These are phyloP conservation scores for Zygoascus hellenicus DNA, from an alignment of 1,139 yeast species.

Conservation along the genomic window DNA sequence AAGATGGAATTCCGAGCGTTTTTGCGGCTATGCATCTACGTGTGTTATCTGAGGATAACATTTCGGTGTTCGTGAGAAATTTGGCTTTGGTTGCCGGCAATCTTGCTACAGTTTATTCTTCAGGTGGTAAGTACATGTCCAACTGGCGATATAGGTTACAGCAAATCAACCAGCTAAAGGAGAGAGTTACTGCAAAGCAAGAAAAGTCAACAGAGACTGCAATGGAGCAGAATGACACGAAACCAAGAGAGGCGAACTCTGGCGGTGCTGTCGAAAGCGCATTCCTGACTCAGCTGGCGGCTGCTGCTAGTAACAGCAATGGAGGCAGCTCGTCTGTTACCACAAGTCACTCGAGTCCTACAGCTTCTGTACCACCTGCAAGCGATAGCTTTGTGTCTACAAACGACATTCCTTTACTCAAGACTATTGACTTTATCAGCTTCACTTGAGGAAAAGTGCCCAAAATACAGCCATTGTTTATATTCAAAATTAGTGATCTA, in stretches of 20 bases:
- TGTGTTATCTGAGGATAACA: slow-evolving; percentile 52
- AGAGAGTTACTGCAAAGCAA: slow-evolving; percentile 35
- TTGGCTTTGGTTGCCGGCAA: slow-evolving; percentile 61
- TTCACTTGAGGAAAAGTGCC: slow-evolving; percentile 2
- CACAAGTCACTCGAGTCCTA: slow-evolving; percentile 11
- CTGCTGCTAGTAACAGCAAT: slow-evolving; percentile 5
- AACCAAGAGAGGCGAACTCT: slow-evolving; percentile 10
- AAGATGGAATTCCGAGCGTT: slow-evolving; percentile 68
- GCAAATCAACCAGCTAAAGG: slow-evolving; percentile 48
- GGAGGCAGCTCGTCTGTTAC: neutral
- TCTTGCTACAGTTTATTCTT: slow-evolving; percentile 72
- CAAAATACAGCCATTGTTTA: neutral
- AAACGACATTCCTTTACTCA: slow-evolving; percentile 15
- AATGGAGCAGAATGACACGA: slow-evolving; percentile 9
- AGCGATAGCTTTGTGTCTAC: slow-evolving; percentile 2
- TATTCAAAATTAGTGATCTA: slow-evolving; percentile 37
- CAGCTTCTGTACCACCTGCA: slow-evolving; percentile 10
- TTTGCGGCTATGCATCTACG: slow-evolving; percentile 74
- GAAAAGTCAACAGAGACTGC: slow-evolving; percentile 16
- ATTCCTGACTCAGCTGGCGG: slow-evolving; percentile 26
- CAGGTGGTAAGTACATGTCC: slow-evolving; percentile 47
- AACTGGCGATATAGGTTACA: slow-evolving; percentile 64
- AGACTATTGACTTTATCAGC: slow-evolving; percentile 15
- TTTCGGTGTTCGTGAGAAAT: slow-evolving; percentile 62
- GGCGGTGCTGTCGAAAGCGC: slow-evolving; percentile 20